These are phyloP conservation scores for Saccharomycopsis schoenii DNA, from an alignment of 805 yeast genomes.

Conservation along the genomic window DNA sequence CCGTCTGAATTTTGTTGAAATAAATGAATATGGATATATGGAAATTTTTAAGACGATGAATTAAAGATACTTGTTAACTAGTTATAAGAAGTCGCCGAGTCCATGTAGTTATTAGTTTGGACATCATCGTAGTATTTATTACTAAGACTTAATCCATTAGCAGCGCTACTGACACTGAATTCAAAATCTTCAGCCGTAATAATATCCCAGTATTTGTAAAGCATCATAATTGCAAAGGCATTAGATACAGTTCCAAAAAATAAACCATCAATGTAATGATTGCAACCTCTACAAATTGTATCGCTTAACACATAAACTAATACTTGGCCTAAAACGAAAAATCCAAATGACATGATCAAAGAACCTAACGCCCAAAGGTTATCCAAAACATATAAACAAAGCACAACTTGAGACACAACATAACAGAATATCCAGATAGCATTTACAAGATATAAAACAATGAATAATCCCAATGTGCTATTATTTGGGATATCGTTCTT, in stretches of 20 bases:
- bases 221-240: conserved; percentile 82
- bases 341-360: conserved; percentile 55
- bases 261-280: conserved; percentile 86
- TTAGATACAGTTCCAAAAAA: conserved; percentile 78
- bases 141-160: not conserved
- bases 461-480: conserved; percentile 59
- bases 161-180: conserved; percentile 56
- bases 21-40: not conserved
- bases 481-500: conserved; percentile 30
- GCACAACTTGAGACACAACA: conserved; percentile 54
- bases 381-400: conserved; percentile 57
- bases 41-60: not conserved
- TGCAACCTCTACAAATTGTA: conserved; percentile 55
- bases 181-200: conserved; percentile 91
- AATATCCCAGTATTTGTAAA: conserved; percentile 94
- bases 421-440: conserved; percentile 55
- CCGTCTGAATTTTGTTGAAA: not conserved
- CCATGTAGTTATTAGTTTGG: not conserved
- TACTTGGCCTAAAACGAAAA: conserved; percentile 75
- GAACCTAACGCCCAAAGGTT: conserved; percentile 90
- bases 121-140: not conserved
- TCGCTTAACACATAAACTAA: conserved; percentile 60
- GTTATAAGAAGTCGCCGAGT: not conserved
- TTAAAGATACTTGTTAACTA: not conserved
- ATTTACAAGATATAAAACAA: conserved; percentile 61